A percentile compares a stretch with the other conserved stretches of the same genome.
These are phyloP conservation scores for Mycena galopus DNA, from an alignment of 768 basidiomycete genomes.

Conservation along the genomic window DNA sequence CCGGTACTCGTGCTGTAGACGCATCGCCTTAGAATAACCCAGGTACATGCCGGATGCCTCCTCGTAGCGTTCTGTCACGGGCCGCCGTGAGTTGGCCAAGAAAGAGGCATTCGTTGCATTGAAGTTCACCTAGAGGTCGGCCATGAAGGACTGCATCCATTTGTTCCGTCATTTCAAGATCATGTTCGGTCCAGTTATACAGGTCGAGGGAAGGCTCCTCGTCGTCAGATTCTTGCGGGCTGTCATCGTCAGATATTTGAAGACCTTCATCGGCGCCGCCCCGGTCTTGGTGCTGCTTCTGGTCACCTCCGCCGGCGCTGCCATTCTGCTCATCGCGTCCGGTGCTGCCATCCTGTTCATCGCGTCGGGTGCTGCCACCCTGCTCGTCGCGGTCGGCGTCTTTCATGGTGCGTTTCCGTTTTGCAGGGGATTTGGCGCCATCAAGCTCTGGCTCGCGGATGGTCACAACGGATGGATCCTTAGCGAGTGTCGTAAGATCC, in stretches of 20 bases:
- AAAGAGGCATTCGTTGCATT: background rate
- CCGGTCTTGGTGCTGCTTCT: background rate
- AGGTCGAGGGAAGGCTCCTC: background rate
- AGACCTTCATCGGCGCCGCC: background rate
- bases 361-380: too few relatives aligned
- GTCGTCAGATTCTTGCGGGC: background rate
- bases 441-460: background rate
- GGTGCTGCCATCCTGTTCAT: background rate
- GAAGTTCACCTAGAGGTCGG: conserved; percentile 15
- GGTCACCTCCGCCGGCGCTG: background rate
- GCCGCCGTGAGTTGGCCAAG: background rate
- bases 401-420: background rate
- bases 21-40: conserved; percentile 12
- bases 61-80: conserved; percentile 8
- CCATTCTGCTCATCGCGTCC: background rate
- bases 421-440: background rate
- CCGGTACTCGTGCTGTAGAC: conserved; percentile 10
- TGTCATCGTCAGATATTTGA: background rate
- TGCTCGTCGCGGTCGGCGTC: too few relatives aligned
- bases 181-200: background rate
- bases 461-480: too few relatives aligned
- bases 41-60: conserved; percentile 11
- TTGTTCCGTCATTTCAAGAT: conserved; percentile 1
- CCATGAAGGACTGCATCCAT: conserved; percentile 14
- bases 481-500: background rate